phyloP scores from a whole-genome alignment of 2,329 filamentous ascomycete species.

The Penicillium thymicola region DNA sequence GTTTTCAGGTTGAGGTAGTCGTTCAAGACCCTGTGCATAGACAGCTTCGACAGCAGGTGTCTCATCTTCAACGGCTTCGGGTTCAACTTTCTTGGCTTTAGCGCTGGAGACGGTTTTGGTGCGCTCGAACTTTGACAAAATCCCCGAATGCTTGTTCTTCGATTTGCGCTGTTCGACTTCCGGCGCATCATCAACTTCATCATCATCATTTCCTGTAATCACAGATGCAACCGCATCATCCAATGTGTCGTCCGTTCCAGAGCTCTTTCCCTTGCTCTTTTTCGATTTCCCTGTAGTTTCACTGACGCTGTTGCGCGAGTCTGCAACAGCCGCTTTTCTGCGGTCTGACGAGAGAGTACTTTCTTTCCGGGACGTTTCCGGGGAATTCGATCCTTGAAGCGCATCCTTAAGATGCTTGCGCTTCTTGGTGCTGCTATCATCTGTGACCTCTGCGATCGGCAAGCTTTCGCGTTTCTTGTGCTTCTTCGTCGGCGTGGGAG shows the following conservation, averaged over 20 bases:
- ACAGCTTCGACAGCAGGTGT: slow-evolving; percentile 29
- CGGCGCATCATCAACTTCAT: slow-evolving; percentile 7
- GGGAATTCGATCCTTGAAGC: slow-evolving; percentile 33
- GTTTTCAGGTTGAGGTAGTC: slow-evolving; percentile 69
- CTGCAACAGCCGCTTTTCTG: slow-evolving; percentile 27
- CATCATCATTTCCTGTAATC: slow-evolving; percentile 7
- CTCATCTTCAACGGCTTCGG: slow-evolving; percentile 10
- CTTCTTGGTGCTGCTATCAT: slow-evolving; percentile 34
- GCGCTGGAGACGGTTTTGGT: slow-evolving; percentile 26
- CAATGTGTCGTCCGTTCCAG: slow-evolving; percentile 9
- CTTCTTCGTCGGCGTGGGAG: slow-evolving; percentile 40
- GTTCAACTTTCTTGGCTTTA: slow-evolving; percentile 16
- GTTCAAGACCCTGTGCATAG: slow-evolving; percentile 61
- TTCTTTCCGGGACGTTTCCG: slow-evolving; percentile 26
- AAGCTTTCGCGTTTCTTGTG: slow-evolving; percentile 28
- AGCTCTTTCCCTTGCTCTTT: slow-evolving; percentile 36
- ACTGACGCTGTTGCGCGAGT: slow-evolving; percentile 17
- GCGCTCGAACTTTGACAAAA: slow-evolving; percentile 41
- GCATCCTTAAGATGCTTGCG: slow-evolving; percentile 22
- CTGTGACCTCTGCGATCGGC: slow-evolving; percentile 10
- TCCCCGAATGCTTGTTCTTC: slow-evolving; percentile 35
- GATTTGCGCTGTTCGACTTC: slow-evolving; percentile 25
- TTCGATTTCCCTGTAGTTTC: slow-evolving; percentile 34
- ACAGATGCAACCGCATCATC: slow-evolving; percentile 29
- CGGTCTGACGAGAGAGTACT: slow-evolving; percentile 27